Evolutionary conservation across 2,329 filamentous ascomycete species (phyloP).

Genomic region (Polytolypa hystricis): DNA sequence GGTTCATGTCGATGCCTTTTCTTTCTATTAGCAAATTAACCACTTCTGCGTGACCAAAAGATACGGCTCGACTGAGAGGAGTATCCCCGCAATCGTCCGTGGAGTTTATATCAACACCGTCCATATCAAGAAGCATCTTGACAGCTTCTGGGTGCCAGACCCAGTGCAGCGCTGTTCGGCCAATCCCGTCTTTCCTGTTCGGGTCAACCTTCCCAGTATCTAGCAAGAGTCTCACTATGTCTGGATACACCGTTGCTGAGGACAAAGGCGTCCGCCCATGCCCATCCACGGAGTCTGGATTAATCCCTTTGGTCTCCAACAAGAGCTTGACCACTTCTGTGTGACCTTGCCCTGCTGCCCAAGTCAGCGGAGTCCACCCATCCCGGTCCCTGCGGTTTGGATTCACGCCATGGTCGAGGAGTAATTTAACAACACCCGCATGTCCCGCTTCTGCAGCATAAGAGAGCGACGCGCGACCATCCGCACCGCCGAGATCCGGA

Average conservation of each 20-base stretch:
- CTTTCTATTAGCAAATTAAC: not conserved
- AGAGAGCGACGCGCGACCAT: slow-evolving; percentile 17
- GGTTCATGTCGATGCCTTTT: too few species aligned
- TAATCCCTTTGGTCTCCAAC: not conserved
- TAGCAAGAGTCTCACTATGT: too few species aligned
- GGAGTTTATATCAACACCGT: not conserved
- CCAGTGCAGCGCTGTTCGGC: too few species aligned
- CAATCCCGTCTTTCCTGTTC: too few species aligned
- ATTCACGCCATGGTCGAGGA: not conserved
- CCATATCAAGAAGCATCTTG: not conserved
- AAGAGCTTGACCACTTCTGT: not conserved
- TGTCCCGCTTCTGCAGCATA: slow-evolving; percentile 44
- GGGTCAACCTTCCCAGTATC: too few species aligned
- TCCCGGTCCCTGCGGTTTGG: not conserved
- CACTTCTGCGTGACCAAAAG: not conserved
- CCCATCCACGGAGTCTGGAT: not conserved
- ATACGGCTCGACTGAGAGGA: not conserved
- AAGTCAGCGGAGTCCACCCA: not conserved
- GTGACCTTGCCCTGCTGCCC: not conserved
- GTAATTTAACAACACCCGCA: not conserved
- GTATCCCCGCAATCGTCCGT: not conserved
- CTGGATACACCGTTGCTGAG: too few species aligned
- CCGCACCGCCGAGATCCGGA: not conserved
- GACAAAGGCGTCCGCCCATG: not conserved
- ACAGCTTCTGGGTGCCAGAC: not conserved